These are phyloP conservation scores for Malus sieversii DNA, from an alignment of 306 rosid genomes.

Conservation along the genomic window DNA sequence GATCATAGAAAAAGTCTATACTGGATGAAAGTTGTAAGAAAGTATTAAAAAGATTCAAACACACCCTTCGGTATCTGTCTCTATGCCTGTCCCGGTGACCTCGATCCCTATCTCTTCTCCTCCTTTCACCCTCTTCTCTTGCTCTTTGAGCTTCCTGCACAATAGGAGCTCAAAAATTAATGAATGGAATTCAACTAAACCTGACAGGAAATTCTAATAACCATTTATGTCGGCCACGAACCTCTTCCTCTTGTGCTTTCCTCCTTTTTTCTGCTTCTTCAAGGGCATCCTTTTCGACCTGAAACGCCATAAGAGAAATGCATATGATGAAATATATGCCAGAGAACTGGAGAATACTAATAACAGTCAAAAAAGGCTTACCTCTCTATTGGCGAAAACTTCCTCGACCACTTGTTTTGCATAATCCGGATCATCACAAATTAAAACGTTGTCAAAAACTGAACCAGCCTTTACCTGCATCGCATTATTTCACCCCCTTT, in stretches of 20 bases:
- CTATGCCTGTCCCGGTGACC: conserved; percentile 61
- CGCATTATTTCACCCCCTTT: not conserved
- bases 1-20: not conserved
- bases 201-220: not conserved
- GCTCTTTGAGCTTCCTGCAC: conserved; percentile 95
- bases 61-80: conserved; percentile 65
- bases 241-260: conserved; percentile 87
- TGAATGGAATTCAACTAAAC: conserved; percentile 1
- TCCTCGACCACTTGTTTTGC: conserved; percentile 82
- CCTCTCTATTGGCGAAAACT: conserved; percentile 64
- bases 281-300: conserved; percentile 75
- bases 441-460: conserved; percentile 79
- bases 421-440: conserved; percentile 83
- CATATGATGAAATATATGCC: conserved; percentile 3
- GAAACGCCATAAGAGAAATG: conserved; percentile 15
- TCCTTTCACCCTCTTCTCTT: conserved; percentile 90
- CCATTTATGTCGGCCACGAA: conserved; percentile 16
- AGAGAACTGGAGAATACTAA: conserved; percentile 1
- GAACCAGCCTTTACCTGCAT: conserved; percentile 95
- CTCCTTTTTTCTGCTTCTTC: conserved; percentile 83
- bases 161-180: conserved; percentile 13
- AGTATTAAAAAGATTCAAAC: not conserved
- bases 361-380: conserved; percentile 22
- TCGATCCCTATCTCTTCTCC: conserved; percentile 75
- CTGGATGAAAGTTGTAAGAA: not conserved